Conservation (phyloP, 2,329 filamentous ascomycete species). For the Ilyonectria sp. region DNA sequence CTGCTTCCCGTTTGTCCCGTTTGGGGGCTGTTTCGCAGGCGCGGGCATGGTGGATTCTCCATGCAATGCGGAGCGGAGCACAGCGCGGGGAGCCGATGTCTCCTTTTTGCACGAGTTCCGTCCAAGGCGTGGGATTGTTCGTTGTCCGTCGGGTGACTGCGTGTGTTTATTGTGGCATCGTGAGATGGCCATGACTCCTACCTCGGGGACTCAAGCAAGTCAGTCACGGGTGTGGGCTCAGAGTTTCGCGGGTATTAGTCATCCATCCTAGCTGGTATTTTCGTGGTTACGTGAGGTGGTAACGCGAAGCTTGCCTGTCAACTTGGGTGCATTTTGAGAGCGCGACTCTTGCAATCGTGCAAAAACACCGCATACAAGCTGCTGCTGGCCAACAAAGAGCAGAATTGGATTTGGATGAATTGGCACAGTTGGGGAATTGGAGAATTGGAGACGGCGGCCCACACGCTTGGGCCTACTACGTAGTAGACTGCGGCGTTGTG, state of each 20-base stretch:
- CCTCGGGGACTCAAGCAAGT: slow-evolving; percentile 8
- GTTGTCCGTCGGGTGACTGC: slow-evolving; percentile 5
- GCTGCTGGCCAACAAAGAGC: neutral
- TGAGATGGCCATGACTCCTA: slow-evolving; percentile 15
- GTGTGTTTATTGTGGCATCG: neutral
- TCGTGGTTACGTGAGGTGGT: slow-evolving; percentile 1
- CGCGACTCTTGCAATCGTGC: neutral
- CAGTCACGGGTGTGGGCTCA: slow-evolving; percentile 18
- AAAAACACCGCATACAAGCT: neutral
- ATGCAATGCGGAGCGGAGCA: slow-evolving; percentile 26
- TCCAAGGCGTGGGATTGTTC: neutral
- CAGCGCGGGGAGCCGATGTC: slow-evolving; percentile 4
- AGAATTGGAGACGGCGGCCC: slow-evolving; percentile 6
- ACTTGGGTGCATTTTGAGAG: neutral
- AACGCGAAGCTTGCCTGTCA: neutral
- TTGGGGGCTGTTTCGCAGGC: slow-evolving; percentile 53
- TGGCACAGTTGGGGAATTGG: slow-evolving; percentile 2
- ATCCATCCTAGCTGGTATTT: slow-evolving; percentile 12
- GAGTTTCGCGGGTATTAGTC: slow-evolving; percentile 23
- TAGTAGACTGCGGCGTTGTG: neutral
- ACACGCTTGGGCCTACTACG: slow-evolving; percentile 1
- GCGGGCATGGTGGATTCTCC: slow-evolving; percentile 37
- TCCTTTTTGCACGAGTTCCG: slow-evolving; percentile 1
- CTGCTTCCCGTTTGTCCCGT: slow-evolving; percentile 38
- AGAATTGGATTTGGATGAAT: neutral